Evolutionary conservation across 2,329 filamentous ascomycete genomes (phyloP).

Genomic region (Aspergillus aculeatus): DNA sequence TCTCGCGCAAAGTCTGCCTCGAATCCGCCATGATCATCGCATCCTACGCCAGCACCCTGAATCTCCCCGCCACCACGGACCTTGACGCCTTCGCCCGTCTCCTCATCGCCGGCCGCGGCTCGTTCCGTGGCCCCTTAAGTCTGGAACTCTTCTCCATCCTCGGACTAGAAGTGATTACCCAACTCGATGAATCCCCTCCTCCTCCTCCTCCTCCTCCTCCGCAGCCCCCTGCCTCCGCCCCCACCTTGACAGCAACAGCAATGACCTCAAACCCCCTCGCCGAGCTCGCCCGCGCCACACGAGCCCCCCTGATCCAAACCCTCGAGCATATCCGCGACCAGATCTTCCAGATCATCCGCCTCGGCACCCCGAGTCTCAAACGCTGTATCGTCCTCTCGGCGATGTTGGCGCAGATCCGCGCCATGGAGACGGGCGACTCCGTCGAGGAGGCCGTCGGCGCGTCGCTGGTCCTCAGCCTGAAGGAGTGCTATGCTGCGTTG

Average conservation of each 20-base stretch:
- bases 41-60: constrained; percentile 17
- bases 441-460: background rate
- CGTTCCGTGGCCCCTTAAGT: constrained; percentile 23
- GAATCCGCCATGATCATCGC: constrained; percentile 21
- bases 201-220: background rate
- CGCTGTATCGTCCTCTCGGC: constrained; percentile 16
- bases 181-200: constrained; percentile 21
- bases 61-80: constrained; percentile 6
- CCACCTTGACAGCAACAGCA: background rate
- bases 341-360: constrained; percentile 20
- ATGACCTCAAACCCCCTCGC: background rate
- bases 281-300: constrained; percentile 13
- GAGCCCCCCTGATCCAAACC: constrained; percentile 18
- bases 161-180: constrained; percentile 23
- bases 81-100: constrained; percentile 17
- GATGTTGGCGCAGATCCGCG: constrained; percentile 17
- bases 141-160: constrained; percentile 23
- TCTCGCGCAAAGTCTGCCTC: constrained; percentile 18
- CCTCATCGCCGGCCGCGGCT: constrained; percentile 14
- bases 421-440: constrained; percentile 13
- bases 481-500: constrained; percentile 5
- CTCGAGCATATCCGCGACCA: constrained; percentile 21
- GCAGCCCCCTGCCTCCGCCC: background rate
- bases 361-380: constrained; percentile 21
- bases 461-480: background rate